A percentile compares a stretch with the other conserved stretches of the same genome.
phyloP scores from a whole-genome alignment of 2,329 filamentous ascomycete species.

The Endothia cerciana region DNA sequence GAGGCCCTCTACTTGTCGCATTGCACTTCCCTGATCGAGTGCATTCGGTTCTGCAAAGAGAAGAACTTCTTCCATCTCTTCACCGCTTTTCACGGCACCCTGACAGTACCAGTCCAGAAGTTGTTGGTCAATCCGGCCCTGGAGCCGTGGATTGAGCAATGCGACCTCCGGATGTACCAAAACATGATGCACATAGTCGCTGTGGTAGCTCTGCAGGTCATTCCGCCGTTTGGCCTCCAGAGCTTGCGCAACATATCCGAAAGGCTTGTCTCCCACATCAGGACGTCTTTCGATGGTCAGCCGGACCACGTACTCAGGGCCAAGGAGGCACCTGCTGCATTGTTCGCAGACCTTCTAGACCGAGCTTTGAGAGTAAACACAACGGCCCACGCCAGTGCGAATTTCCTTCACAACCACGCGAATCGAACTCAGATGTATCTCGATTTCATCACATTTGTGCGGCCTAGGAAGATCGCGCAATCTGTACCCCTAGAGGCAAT shows the following conservation, averaged over 20 bases:
- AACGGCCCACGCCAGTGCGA: slow-evolving; percentile 90
- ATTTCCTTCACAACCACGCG: slow-evolving; percentile 85
- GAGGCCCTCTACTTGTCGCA: slow-evolving; percentile 90
- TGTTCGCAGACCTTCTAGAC: slow-evolving; percentile 85
- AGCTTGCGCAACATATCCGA: slow-evolving; percentile 87
- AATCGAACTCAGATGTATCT: slow-evolving; percentile 95
- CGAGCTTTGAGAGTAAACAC: slow-evolving; percentile 90
- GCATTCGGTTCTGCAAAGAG: slow-evolving; percentile 93
- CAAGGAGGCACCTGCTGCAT: slow-evolving; percentile 83
- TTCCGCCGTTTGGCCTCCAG: slow-evolving; percentile 84
- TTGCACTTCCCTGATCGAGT: slow-evolving; percentile 93
- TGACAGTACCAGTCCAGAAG: slow-evolving; percentile 96
- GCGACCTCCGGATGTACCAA: slow-evolving; percentile 94
- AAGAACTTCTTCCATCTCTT: slow-evolving; percentile 96
- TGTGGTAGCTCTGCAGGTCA: slow-evolving; percentile 86
- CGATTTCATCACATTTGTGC: slow-evolving; percentile 77
- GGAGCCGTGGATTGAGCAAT: slow-evolving; percentile 92
- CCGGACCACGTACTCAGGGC: slow-evolving; percentile 84
- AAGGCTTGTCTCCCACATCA: slow-evolving; percentile 78
- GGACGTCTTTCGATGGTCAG: slow-evolving; percentile 81
- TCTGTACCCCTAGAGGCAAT: slow-evolving; percentile 65
- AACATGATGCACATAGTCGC: slow-evolving; percentile 94
- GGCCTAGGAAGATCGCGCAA: slow-evolving; percentile 65
- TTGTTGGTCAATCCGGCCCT: slow-evolving; percentile 80
- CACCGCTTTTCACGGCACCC: slow-evolving; percentile 91